Base-by-base conservation (phyloP, 176 grass and related monocot genomes). In the Pontederia paniculata region DNA sequence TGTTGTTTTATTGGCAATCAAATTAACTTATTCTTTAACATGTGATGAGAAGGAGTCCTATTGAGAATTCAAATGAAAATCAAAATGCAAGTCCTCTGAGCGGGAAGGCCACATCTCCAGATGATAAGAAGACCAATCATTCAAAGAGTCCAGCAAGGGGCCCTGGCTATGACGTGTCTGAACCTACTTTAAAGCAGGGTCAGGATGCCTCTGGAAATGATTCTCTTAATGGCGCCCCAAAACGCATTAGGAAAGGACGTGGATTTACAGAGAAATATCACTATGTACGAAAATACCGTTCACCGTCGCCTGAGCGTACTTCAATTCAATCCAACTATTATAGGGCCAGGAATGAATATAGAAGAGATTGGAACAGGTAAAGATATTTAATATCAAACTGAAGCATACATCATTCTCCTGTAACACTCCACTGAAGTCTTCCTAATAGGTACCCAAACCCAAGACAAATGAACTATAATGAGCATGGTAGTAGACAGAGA, bases 211-310 rank as follows among this genome's bases (percentile, higher is more conserved):
- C 53, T 8, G 31, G 63, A 73, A 57, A 50, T 6, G 41, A 53
- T 73, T 70, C 78, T 37, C 77, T 62, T 17, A 60, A 75, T 58
- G 81, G 74, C 9, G 70, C 72, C 13, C 61, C 66, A 63, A 75
- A 86, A 52, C 74, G 86, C 16, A 55, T 89, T 73, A 78, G 86
- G 67, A 89, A 89, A 69, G 86, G 86, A 28, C 81, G 86, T 45
- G 86, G 86, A 70, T 89, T 89, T 70, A 89, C 77, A 9, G 67
- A 81, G 9, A 42, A 84, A 54, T 89, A 84, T 73, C 68, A 77
- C 42, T 89, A 54, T 81, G 78, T 79, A 62, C 77, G 86, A 25
- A 76, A 53, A 57, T 89, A 89, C 55, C 62, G 81, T 55, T 84
- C 86, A 16, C 86, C 86, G 53, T 89, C 86, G 61, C 81, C 86